Conservation (phyloP, 2,329 filamentous ascomycete genomes). For the Shiraia bambusicola region DNA sequence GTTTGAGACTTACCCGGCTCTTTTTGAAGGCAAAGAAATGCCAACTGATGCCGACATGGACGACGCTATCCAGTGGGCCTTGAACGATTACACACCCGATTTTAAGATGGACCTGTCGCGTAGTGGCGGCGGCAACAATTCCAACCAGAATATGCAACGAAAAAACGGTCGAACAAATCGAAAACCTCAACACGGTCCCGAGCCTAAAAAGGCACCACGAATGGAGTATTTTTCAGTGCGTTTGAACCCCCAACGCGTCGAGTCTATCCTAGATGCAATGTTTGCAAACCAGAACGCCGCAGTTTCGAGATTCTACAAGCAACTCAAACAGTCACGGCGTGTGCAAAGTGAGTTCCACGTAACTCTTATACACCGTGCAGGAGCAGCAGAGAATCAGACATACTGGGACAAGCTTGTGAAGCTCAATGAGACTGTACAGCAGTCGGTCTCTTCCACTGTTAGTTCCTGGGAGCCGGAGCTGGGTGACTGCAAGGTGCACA, state of each 20-base stretch:
- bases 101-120: slow-evolving; percentile 74
- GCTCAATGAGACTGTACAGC: slow-evolving; percentile 51
- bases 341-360: slow-evolving; percentile 89
- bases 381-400: slow-evolving; percentile 60
- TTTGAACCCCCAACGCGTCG: slow-evolving; percentile 55
- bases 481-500: slow-evolving; percentile 63
- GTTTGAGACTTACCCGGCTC: slow-evolving; percentile 73
- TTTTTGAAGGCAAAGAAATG: slow-evolving; percentile 62
- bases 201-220: slow-evolving; percentile 52
- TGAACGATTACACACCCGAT: slow-evolving; percentile 75
- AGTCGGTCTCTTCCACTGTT: slow-evolving; percentile 36
- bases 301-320: slow-evolving; percentile 68
- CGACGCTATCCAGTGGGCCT: slow-evolving; percentile 71
- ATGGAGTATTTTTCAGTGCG: slow-evolving; percentile 68
- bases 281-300: slow-evolving; percentile 62
- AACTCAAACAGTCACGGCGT: slow-evolving; percentile 71
- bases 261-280: slow-evolving; percentile 64
- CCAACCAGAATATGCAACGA: slow-evolving; percentile 28
- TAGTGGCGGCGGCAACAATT: slow-evolving; percentile 40
- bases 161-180: slow-evolving; percentile 21
- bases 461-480: slow-evolving; percentile 55
- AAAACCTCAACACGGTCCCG: slow-evolving; percentile 37
- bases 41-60: slow-evolving; percentile 76
- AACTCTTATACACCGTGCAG: slow-evolving; percentile 82
- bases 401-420: slow-evolving; percentile 74